Base-by-base conservation (phyloP, 495 filamentous ascomycete species). In the Parachaetomium inaequale region DNA sequence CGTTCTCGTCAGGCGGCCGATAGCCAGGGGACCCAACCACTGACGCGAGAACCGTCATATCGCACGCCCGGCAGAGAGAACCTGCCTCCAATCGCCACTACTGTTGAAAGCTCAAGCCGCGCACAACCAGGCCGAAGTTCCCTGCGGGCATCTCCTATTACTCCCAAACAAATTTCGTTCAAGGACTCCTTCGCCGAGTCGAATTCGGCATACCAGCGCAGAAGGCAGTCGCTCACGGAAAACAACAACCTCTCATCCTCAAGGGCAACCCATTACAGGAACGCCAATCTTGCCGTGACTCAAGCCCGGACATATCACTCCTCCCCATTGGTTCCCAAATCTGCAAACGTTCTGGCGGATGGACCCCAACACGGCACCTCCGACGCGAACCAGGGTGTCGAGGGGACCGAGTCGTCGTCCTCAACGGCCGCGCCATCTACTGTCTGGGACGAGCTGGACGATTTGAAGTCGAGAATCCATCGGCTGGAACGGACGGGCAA, bases 391-490 rank as follows among this genome's bases (percentile, higher is more conserved):
- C 70, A 75, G 55, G 74, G 69, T 10, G 71, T 79, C 10, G 86
- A 88, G 55, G 85, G 81, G 53, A 92, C 91, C 3, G 90, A 90
- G 62, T 96, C 93, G 0, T 92, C 90, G 0, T 78, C 87, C 25
- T 98, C 94, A 0, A 91, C 90, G 0, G 92, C 86, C 2, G 91
- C 92, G 10, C 88, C 92, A 23, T 96, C 94, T 2, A 95, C 91
- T 1, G 90, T 98, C 11, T 98, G 95, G 95, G 94, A 98, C 72
- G 94, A 98, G 74, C 76, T 98, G 21, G 94, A 98, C 66, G 95
- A 98, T 57, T 77, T 98, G 14, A 98, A 98, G 71, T 93, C 91
- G 11, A 85, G 95, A 23, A 96, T 98, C 64, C 86, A 89, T 62
- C 90, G 90, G 50, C 82, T 98, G n/a, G 94, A 98, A 71, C 72